A percentile compares a stretch with the other conserved stretches of the same genome.
Conservation (phyloP, 345 rosid genomes). For the Eucalyptus victrix region DNA sequence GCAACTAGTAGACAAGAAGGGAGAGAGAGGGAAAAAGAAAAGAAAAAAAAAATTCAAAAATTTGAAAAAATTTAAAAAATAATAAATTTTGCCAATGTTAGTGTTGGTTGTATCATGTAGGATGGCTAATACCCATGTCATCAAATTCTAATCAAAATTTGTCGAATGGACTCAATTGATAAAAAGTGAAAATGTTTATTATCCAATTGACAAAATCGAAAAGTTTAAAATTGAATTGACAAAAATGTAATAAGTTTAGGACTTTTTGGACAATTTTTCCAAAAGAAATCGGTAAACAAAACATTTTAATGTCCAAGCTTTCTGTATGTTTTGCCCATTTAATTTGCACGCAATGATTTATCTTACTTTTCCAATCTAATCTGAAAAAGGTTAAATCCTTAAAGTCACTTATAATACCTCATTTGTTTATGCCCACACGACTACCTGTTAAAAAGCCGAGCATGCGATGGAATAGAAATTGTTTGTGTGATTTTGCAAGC, state of each 20-base stretch:
- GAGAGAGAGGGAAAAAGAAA: too few relatives aligned
- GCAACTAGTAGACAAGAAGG: too few relatives aligned
- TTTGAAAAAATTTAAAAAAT: too few relatives aligned
- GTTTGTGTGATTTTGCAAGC: background rate
- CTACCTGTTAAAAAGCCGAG: background rate
- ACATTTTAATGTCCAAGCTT: background rate
- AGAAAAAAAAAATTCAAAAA: too few relatives aligned
- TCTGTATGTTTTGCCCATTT: background rate
- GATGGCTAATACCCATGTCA: rapidly evolving
- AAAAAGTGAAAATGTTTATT: too few relatives aligned
- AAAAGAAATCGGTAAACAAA: background rate
- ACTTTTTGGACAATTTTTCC: background rate
- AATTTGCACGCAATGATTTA: background rate
- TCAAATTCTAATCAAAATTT: too few relatives aligned
- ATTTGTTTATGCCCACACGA: background rate
- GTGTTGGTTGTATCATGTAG: rapidly evolving
- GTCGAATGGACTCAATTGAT: rapidly evolving
- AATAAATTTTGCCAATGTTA: too few relatives aligned
- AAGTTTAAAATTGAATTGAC: rapidly evolving
- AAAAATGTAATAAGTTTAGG: too few relatives aligned
- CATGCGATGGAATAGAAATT: background rate
- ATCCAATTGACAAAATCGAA: too few relatives aligned
- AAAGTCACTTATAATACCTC: background rate
- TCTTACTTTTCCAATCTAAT: background rate
- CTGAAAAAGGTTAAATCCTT: background rate